phyloP scores from a whole-genome alignment of 179 eudicot genomes.

The Drosera spatulata region DNA sequence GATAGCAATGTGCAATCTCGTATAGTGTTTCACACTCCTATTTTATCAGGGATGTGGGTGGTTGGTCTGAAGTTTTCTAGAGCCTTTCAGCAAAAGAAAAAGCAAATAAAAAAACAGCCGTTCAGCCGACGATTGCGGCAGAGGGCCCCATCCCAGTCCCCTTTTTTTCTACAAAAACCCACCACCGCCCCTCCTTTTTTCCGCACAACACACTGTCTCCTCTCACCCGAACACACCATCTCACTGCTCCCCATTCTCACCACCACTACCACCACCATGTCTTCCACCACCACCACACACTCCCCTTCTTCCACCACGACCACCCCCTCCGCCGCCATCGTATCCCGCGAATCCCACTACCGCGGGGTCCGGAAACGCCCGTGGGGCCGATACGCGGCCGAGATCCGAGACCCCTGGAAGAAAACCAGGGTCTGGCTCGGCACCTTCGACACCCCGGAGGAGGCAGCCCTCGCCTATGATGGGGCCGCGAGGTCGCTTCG shows the following conservation, averaged over 20 bases:
- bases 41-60: no score
- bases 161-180: not conserved
- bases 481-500: slow-evolving; percentile 11
- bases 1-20: no score
- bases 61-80: no score
- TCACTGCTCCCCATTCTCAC: not conserved
- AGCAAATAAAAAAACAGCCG: slow-evolving; percentile 1
- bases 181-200: not conserved
- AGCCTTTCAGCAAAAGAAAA: not conserved
- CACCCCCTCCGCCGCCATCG: slow-evolving; percentile 5
- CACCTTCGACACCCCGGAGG: slow-evolving; percentile 13
- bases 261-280: not conserved
- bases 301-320: no score
- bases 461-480: slow-evolving; percentile 13
- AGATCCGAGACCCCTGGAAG: slow-evolving; percentile 16
- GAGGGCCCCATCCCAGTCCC: not conserved
- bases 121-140: slow-evolving; percentile 14
- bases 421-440: slow-evolving; percentile 14
- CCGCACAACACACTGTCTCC: slow-evolving; percentile 36
- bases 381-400: slow-evolving; percentile 16
- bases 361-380: slow-evolving; percentile 13
- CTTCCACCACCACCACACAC: no score
- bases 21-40: no score
- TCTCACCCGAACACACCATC: not conserved
- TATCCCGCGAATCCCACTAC: not conserved